phyloP scores from a whole-genome alignment of 495 filamentous ascomycete genomes.

The Saxispiralis lemnorum region DNA sequence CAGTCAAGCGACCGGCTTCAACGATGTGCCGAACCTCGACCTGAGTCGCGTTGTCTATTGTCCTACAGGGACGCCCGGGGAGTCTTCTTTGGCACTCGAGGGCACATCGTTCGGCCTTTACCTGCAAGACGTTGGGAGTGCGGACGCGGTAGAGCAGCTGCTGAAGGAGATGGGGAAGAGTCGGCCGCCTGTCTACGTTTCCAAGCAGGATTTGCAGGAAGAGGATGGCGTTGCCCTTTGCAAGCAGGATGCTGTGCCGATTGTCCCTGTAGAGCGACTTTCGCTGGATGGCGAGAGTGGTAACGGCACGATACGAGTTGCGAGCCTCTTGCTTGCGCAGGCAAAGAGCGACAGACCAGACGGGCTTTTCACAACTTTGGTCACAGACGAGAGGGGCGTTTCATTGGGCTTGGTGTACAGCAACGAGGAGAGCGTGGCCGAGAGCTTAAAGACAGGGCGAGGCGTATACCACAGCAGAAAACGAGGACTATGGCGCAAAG shows the following conservation, averaged over 20 bases:
- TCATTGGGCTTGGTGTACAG: slow-evolving; percentile 87
- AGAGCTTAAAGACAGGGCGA: slow-evolving; percentile 68
- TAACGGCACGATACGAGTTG: slow-evolving; percentile 42
- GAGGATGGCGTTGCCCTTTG: slow-evolving; percentile 28
- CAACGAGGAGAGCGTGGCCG: slow-evolving; percentile 70
- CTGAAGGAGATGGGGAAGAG: slow-evolving; percentile 29
- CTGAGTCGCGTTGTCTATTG: slow-evolving; percentile 36
- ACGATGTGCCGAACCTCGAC: slow-evolving; percentile 36
- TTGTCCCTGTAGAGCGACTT: slow-evolving; percentile 53
- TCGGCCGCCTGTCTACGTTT: slow-evolving; percentile 29
- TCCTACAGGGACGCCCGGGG: slow-evolving; percentile 26
- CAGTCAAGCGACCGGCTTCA: slow-evolving; percentile 39
- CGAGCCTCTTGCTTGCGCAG: slow-evolving; percentile 47
- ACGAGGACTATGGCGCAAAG: slow-evolving; percentile 91
- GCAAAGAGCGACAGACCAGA: slow-evolving; percentile 71
- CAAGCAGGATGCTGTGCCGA: slow-evolving; percentile 47
- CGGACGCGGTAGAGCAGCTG: slow-evolving; percentile 26
- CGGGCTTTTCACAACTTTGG: slow-evolving; percentile 68
- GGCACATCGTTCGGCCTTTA: slow-evolving; percentile 33
- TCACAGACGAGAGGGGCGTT: slow-evolving; percentile 71
- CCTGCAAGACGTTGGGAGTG: slow-evolving; percentile 28
- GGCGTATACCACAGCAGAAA: slow-evolving; percentile 94
- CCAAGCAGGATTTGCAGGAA: slow-evolving; percentile 33
- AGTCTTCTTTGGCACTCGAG: slow-evolving; percentile 35
- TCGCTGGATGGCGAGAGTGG: slow-evolving; percentile 37